Evolutionary conservation across 2,329 filamentous ascomycete genomes (phyloP).

Genomic region (Arthrinium phaeospermum): DNA sequence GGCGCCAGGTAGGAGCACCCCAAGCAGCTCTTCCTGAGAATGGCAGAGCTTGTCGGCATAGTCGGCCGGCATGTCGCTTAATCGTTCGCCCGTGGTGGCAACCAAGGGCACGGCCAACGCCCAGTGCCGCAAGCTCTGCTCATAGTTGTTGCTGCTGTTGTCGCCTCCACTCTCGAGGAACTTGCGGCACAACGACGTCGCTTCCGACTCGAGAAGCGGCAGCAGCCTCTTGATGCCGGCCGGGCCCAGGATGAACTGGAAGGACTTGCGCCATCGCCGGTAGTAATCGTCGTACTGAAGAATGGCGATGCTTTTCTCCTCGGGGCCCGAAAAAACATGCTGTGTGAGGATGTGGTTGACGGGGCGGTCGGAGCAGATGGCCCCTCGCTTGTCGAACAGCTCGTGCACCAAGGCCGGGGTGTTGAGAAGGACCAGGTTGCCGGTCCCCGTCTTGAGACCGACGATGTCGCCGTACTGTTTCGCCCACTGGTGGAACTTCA

Average conservation of each 20-base stretch:
- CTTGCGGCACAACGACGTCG: slow-evolving; percentile 18
- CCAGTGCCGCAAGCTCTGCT: slow-evolving; percentile 15
- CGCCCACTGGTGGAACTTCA: slow-evolving; percentile 20
- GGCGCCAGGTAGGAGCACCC: background rate
- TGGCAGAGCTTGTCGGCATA: background rate
- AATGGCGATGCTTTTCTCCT: slow-evolving; percentile 19
- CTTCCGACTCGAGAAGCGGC: slow-evolving; percentile 23
- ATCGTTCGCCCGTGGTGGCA: slow-evolving; percentile 15
- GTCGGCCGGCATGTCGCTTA: background rate
- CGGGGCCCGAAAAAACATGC: slow-evolving; percentile 17
- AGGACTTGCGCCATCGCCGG: slow-evolving; percentile 22
- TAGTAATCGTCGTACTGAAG: slow-evolving; percentile 24
- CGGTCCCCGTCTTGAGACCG: slow-evolving; percentile 17
- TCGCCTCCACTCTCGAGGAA: slow-evolving; percentile 7
- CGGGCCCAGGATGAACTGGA: slow-evolving; percentile 19
- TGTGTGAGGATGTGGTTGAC: slow-evolving; percentile 21
- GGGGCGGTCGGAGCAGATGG: slow-evolving; percentile 21
- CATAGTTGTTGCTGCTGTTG: slow-evolving; percentile 10
- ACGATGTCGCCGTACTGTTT: slow-evolving; percentile 21
- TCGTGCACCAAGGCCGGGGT: slow-evolving; percentile 13
- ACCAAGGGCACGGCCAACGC: slow-evolving; percentile 18
- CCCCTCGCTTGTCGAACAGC: slow-evolving; percentile 21
- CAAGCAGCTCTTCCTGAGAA: background rate
- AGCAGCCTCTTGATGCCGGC: slow-evolving; percentile 19
- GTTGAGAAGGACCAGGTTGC: slow-evolving; percentile 21